phyloP scores from a whole-genome alignment of 306 rosid species.

The Abrus precatorius region DNA sequence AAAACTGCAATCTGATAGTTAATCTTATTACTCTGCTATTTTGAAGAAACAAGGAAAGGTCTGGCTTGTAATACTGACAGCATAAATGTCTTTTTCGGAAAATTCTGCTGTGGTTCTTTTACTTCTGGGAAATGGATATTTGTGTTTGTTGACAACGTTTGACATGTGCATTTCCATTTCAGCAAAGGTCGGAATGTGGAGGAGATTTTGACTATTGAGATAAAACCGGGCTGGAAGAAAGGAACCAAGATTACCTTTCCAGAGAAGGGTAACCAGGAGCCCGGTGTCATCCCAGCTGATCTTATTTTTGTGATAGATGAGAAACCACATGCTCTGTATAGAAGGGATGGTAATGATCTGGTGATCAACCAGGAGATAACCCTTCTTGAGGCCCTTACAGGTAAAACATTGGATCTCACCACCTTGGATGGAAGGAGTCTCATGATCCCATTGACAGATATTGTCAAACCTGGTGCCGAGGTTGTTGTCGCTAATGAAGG shows the following conservation, averaged over 20 bases:
- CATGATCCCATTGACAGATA: slow-evolving; percentile 64
- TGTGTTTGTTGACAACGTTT: slow-evolving; percentile 44
- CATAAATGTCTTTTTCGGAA: slow-evolving; percentile 25
- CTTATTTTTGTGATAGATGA: slow-evolving; percentile 86
- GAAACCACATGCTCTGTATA: slow-evolving; percentile 83
- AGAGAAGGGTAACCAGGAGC: slow-evolving; percentile 92
- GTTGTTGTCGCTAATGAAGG: slow-evolving; percentile 79
- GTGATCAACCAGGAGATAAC: slow-evolving; percentile 83
- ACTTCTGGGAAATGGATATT: not conserved
- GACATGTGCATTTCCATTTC: slow-evolving; percentile 55
- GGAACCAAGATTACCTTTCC: slow-evolving; percentile 95
- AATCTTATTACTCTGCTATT: slow-evolving; percentile 13
- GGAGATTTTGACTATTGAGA: slow-evolving; percentile 90
- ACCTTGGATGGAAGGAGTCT: slow-evolving; percentile 86
- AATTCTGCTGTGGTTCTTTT: slow-evolving; percentile 21
- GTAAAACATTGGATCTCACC: slow-evolving; percentile 73
- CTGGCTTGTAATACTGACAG: slow-evolving; percentile 18
- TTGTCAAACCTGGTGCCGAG: slow-evolving; percentile 81
- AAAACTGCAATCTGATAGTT: slow-evolving; percentile 25
- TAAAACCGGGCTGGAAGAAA: slow-evolving; percentile 97
- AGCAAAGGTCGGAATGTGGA: slow-evolving; percentile 71
- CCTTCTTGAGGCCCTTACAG: slow-evolving; percentile 89
- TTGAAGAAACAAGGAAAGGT: slow-evolving; percentile 17
- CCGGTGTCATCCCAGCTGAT: slow-evolving; percentile 87
- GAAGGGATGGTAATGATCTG: slow-evolving; percentile 90